Evolutionary conservation across 306 rosid genomes (phyloP), one percentile per base, ranked within the genome.

Genomic region (Lagenaria siceraria): DNA sequence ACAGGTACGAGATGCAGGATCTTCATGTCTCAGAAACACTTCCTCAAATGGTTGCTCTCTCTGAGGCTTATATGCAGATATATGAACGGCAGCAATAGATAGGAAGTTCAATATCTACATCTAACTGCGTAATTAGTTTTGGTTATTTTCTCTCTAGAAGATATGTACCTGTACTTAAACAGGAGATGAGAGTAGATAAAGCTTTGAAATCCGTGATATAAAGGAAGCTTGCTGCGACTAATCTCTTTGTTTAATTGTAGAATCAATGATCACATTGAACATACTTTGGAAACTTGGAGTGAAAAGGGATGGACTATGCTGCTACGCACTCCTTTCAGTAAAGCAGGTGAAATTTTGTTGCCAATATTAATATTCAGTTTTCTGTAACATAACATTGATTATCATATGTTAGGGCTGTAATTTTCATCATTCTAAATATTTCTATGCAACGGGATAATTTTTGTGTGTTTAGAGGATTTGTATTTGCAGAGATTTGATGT

Each of bases 1-100:
- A 24, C 82, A 95, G 98, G 97, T 95, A 92, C 66, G 96, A 90
- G 87, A 92, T 91, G 98, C 96, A 95, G 92, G 96, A 95, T 83
- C 83, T 95, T 82, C 98, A 90, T 43, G 98, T 95, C 56, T 85
- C 95, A 38, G 98, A 91, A 84, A 92, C 97, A 66, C 95, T 90
- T 75, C 97, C 98, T 70, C 98, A 94, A 72, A 87, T 91, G 93
- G 98, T 90, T 78, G 98, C 98, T 5, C 96, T 94, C 38, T 94
- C 98, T 18, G 97, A 94, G 91, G 63, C 98, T 35, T 94, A 92
- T 66, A 91, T 92, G 95, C 97, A 94, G 87, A 92, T 94, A 84
- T 94, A 94, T 78, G 98, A 94, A 84, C 97, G 87, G 86, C 98
- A 91, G 62, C 91, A 90, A 84, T 88, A 76, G 71, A 55, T 33